Base-by-base conservation (phyloP, 2,329 filamentous ascomycete species). In the Colletotrichum endophyticum region DNA sequence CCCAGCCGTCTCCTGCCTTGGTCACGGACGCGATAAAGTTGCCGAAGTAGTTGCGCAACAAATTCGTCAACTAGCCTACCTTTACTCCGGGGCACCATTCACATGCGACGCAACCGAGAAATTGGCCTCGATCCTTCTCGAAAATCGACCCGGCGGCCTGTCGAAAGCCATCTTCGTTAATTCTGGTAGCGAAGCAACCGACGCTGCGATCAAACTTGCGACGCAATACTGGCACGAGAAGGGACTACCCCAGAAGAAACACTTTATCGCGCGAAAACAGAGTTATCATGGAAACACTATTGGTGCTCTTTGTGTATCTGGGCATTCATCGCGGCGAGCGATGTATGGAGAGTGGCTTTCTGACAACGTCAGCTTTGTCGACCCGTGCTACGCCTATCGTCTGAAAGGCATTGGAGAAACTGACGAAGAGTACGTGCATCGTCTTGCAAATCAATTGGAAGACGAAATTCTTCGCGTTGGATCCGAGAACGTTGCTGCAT, bases 221-320 rank as follows among this genome's bases (percentile, higher is more conserved):
- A 80, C 85, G 11, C 88, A 90, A 78, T 90, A 88, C 78, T 87
- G 84, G 78, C 80, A 85, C 22, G 87, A 89, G 62, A 80, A 80
- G 4, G 82, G 82, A 30, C 78, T 86, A 66, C 79, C 82, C 4
- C 73, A 85, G 67, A 81, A 87, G 9, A 79, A 80, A 6, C 82
- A 85, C 56, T 85, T 88, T 77, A 86, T 90, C 30, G 82, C 85
- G 0, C 80, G 88, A 5, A 82, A 83, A 64, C 86, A 88, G 76
- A 84, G 82, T 25, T 90, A 89, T 74, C 88, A 90, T 78, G 88
- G 88, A 8, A 89, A 87, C 74, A 89, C 88, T 0, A 81, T 89
- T 9, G 88, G 87, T 0, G 83, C 87, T 3, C 81, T 90, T 59
- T 85, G 83, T 12, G 81, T 88, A 3, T 85, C 86, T 2, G 75